Evolutionary conservation across 441 rosid genomes (phyloP).

Genomic region (Hypseocharis bilobata): DNA sequence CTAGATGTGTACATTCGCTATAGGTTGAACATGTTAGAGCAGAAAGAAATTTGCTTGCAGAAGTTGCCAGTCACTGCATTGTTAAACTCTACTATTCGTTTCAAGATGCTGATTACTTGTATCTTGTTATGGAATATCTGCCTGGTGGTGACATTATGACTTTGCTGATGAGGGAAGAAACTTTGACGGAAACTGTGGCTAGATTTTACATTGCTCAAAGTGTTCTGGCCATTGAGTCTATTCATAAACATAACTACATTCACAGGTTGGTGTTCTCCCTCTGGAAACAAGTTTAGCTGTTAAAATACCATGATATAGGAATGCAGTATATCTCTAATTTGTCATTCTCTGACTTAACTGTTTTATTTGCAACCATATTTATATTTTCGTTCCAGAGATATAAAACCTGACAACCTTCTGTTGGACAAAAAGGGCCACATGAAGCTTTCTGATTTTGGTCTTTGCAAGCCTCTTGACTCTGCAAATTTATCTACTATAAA

Average conservation of each 20-base stretch:
- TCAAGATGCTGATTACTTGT: constrained; percentile 83
- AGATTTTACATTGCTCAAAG: constrained; percentile 90
- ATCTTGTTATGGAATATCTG: constrained; percentile 90
- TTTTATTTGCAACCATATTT: constrained; percentile 12
- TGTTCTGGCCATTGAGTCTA: constrained; percentile 85
- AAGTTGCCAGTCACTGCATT: constrained; percentile 90
- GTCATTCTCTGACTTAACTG: too few relatives aligned
- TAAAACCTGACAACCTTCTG: constrained; percentile 91
- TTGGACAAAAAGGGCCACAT: constrained; percentile 87
- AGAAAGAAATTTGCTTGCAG: constrained; percentile 90
- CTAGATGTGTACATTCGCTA: too few relatives aligned
- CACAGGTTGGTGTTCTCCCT: constrained; percentile 52
- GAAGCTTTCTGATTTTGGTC: constrained; percentile 97
- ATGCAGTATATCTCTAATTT: too few relatives aligned
- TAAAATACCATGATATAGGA: too few relatives aligned
- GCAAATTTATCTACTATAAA: constrained; percentile 59
- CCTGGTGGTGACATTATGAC: constrained; percentile 99
- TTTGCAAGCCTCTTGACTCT: constrained; percentile 94
- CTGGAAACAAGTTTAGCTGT: not conserved
- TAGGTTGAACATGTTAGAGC: constrained; percentile 98
- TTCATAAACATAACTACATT: constrained; percentile 81
- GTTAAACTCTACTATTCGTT: constrained; percentile 92
- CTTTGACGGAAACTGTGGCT: constrained; percentile 77
- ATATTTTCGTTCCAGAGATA: constrained; percentile 51
- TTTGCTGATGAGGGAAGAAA: constrained; percentile 84